Evolutionary conservation across 2,329 filamentous ascomycete genomes (phyloP), one percentile per base, ranked within the genome.

Genomic region (Byssoonygena ceratinophila): DNA sequence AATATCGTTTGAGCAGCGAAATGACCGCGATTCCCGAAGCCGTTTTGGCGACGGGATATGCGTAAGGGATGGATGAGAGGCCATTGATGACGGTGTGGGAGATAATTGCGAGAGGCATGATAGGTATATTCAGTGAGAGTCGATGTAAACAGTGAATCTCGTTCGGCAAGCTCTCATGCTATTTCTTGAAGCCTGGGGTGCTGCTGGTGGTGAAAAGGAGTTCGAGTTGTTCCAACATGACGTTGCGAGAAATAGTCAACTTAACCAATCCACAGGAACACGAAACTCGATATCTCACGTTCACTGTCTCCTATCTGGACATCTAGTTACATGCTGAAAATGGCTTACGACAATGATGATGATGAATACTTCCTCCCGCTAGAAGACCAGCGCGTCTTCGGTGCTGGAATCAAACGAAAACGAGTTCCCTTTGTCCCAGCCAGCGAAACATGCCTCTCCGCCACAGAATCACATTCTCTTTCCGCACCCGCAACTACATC

Each of bases 1-100:
- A 85, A 72, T 85, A 95, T 63, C 76, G 75, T 74, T 96, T 97
- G 58, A 84, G 63, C 52, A 77, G 63, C 54, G 72, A 75, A 23
- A 85, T 57, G 7, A 80, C 53, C 14, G 71, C 66, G 34, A 82
- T 59, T 63, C 73, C 76, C 57, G 76, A 74, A 25, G 74, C 59
- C n/a, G 74, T 59, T 59, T 78, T 78, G 53, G 83, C 60, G 20
- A 78, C 63, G 3, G 74, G 70, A 61, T 74, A 74, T 52, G 75
- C 68, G 64, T 76, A 74, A 1, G 80, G 76, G 41, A 83, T 71
- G 16, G 73, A 71, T 3, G 68, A 68, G 32, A 80, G 46, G 55
- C 82, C 82, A 62, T 81, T 72, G 50, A 68, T 66, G 43, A 80
- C 65, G 36, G 71, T 76, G 63, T 79, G 70, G 41, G 71, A 69